These are phyloP conservation scores for Sarocladiaceae sp. DNA, from an alignment of 2,329 filamentous ascomycete genomes.

Conservation along the genomic window DNA sequence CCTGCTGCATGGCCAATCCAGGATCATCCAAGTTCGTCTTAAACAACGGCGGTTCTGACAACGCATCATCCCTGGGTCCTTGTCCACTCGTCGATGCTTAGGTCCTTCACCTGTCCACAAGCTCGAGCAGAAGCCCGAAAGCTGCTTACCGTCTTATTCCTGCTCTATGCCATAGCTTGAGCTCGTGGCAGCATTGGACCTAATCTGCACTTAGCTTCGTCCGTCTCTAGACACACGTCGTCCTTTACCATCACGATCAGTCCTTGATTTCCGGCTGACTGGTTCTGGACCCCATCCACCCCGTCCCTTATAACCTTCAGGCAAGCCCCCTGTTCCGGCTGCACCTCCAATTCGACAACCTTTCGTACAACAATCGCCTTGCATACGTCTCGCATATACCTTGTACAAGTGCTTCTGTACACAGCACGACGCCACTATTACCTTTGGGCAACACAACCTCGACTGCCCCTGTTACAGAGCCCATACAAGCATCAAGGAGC, in stretches of 20 bases:
- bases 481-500: too few species aligned
- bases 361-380: slow-evolving; percentile 5
- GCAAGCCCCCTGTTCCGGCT: slow-evolving; percentile 3
- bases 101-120: neutral
- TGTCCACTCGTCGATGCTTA: neutral
- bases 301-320: slow-evolving; percentile 3
- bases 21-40: slow-evolving; percentile 10
- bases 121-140: neutral
- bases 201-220: too few species aligned
- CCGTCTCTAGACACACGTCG: neutral
- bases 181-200: neutral
- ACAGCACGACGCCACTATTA: neutral
- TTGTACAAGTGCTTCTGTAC: neutral
- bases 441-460: neutral
- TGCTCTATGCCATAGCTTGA: slow-evolving; percentile 1
- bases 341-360: neutral
- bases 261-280: neutral
- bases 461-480: too few species aligned
- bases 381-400: neutral
- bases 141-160: neutral
- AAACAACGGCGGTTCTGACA: slow-evolving; percentile 8
- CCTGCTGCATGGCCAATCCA: slow-evolving; percentile 6
- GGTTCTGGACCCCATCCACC: neutral
- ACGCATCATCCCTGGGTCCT: slow-evolving; percentile 2
- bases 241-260: slow-evolving; percentile 2